Conservation (phyloP, 1,284 basidiomycete species). For the Singerocomus inundabilis region DNA sequence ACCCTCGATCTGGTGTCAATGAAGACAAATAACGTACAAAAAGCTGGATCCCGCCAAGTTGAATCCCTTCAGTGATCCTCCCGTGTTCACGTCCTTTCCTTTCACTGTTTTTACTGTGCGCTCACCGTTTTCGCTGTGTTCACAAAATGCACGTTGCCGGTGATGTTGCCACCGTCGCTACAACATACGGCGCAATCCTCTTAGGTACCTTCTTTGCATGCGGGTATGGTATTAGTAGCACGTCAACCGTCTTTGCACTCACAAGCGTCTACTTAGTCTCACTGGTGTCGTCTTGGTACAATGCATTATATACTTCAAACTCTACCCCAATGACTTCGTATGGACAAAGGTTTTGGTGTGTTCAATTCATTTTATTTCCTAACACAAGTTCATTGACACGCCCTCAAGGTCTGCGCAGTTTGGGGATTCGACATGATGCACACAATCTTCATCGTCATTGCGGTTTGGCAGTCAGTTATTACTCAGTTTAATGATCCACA, state of each 20-base stretch:
- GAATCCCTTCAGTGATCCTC: constrained; percentile 21
- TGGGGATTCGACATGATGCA: constrained; percentile 33
- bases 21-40: constrained; percentile 36
- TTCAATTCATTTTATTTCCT: constrained; percentile 9
- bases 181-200: constrained; percentile 32
- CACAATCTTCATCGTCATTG: constrained; percentile 29
- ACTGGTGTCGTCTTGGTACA: constrained; percentile 48
- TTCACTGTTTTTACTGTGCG: neutral
- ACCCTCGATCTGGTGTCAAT: constrained; percentile 28
- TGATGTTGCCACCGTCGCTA: constrained; percentile 33
- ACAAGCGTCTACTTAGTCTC: constrained; percentile 34
- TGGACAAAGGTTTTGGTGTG: constrained; percentile 40
- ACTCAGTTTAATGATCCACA: constrained; percentile 25
- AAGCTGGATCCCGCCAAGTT: constrained; percentile 6
- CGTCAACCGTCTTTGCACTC: neutral
- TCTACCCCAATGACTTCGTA: constrained; percentile 38
- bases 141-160: constrained; percentile 28
- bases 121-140: neutral
- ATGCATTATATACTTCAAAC: constrained; percentile 43
- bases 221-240: constrained; percentile 15
- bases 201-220: constrained; percentile 32
- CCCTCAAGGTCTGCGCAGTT: constrained; percentile 28
- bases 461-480: constrained; percentile 32
- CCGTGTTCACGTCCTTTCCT: constrained; percentile 27
- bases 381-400: constrained; percentile 11